Evolutionary conservation across 106 monocot genomes (phyloP).

Genomic region (Acorus gramineus): DNA sequence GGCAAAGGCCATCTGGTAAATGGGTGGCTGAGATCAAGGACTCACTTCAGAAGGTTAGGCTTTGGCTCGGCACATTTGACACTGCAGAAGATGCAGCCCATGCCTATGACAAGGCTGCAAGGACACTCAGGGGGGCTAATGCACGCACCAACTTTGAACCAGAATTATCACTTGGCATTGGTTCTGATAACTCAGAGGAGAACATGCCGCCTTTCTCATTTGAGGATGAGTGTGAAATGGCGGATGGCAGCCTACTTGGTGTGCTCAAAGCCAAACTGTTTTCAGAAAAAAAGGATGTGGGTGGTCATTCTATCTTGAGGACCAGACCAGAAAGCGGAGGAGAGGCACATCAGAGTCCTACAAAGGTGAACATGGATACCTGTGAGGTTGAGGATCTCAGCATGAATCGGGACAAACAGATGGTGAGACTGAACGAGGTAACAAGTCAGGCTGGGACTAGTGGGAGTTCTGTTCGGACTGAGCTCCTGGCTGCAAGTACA

Average conservation of each 20-base stretch:
- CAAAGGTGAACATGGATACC: too few relatives aligned
- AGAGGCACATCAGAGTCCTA: too few relatives aligned
- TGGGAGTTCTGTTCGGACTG: too few relatives aligned
- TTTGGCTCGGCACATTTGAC: slow-evolving; percentile 24
- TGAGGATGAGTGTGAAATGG: slow-evolving; percentile 8
- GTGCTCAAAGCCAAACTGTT: slow-evolving; percentile 17
- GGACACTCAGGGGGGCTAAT: slow-evolving; percentile 11
- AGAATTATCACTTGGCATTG: background rate
- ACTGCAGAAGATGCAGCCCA: slow-evolving; percentile 13
- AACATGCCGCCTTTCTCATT: slow-evolving; percentile 16
- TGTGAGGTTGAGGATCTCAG: too few relatives aligned
- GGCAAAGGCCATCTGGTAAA: slow-evolving; percentile 19
- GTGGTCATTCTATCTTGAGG: background rate
- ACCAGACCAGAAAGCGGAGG: too few relatives aligned
- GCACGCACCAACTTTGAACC: slow-evolving; percentile 19
- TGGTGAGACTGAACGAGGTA: too few relatives aligned
- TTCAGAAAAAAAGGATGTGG: slow-evolving; percentile 4
- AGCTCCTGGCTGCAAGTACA: too few relatives aligned
- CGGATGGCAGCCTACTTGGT: slow-evolving; percentile 10
- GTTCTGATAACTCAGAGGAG: background rate
- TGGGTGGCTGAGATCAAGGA: slow-evolving; percentile 31
- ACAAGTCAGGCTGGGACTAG: too few relatives aligned
- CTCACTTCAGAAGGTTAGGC: slow-evolving; percentile 20
- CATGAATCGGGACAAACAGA: too few relatives aligned
- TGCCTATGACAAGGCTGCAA: slow-evolving; percentile 14